These are phyloP conservation scores for Globisporangium alternatum DNA, from an alignment of 352 stramenopile species.

Conservation along the genomic window DNA sequence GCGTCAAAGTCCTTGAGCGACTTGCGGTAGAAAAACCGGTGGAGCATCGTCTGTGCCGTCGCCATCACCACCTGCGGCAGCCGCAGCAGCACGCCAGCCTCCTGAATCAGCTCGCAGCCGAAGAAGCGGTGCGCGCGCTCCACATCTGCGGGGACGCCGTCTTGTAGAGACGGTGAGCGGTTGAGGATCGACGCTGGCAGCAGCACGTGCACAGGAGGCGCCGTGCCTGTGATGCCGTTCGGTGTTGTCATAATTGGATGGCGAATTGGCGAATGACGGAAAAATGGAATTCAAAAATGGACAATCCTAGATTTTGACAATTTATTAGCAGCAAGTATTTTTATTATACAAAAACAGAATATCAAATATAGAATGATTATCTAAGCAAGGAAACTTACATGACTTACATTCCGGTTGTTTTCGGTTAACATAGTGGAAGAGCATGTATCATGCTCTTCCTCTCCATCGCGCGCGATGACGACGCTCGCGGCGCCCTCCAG, in stretches of 20 bases:
- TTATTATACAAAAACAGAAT: too few relatives aligned
- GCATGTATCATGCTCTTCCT: background rate
- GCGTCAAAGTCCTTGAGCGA: constrained; percentile 86
- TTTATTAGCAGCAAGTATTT: too few relatives aligned
- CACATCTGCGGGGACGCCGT: constrained; percentile 28
- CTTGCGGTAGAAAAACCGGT: constrained; percentile 90
- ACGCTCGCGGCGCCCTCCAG: constrained; percentile 10
- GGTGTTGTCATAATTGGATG: background rate
- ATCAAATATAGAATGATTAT: too few relatives aligned
- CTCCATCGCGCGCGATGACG: constrained; percentile 11
- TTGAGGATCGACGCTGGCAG: constrained; percentile 38
- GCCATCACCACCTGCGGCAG: constrained; percentile 89
- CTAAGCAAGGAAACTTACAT: too few relatives aligned
- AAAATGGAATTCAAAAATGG: background rate
- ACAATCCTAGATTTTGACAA: too few relatives aligned
- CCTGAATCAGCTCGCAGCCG: constrained; percentile 90
- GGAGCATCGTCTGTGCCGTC: constrained; percentile 89
- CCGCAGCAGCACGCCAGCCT: constrained; percentile 81
- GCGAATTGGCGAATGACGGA: background rate
- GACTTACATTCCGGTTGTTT: background rate
- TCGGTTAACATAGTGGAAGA: background rate
- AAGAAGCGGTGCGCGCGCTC: constrained; percentile 79
- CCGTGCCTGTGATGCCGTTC: background rate
- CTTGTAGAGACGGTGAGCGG: constrained; percentile 45
- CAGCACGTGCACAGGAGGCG: constrained; percentile 31